Evolutionary conservation across 225 moss, liverwort and hornwort genomes (phyloP).

Genomic region (Bryum argenteum): DNA sequence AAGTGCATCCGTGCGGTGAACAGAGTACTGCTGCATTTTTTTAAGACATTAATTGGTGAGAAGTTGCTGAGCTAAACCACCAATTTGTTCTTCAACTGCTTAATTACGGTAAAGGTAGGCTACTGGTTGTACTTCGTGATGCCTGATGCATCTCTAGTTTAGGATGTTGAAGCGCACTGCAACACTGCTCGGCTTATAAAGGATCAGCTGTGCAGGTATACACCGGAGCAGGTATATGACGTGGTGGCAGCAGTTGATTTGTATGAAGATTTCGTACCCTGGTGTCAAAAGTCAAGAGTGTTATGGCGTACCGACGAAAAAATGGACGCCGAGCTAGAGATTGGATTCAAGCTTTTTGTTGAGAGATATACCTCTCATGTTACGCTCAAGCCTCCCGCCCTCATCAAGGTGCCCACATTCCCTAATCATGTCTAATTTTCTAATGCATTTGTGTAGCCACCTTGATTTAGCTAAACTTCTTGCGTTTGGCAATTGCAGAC

Average conservation of each 20-base stretch:
- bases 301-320: constrained; percentile 64
- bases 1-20: too few species aligned
- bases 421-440: not conserved
- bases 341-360: constrained; percentile 93
- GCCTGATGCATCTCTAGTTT: not conserved
- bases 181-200: not conserved
- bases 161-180: not conserved
- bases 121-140: not conserved
- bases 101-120: not conserved
- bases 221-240: constrained; percentile 90
- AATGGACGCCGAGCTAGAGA: constrained; percentile 90
- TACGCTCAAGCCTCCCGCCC: constrained; percentile 60
- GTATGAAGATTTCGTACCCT: constrained; percentile 97
- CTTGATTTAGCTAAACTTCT: constrained; percentile 46
- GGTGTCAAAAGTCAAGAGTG: constrained; percentile 81
- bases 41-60: not conserved
- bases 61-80: not conserved
- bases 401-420: constrained; percentile 64
- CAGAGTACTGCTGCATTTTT: too few species aligned
- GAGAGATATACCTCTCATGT: constrained; percentile 96
- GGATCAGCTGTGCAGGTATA: constrained; percentile 61
- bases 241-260: constrained; percentile 97
- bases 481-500: constrained; percentile 62
- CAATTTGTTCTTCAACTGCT: not conserved
- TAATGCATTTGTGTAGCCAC: not conserved